Conservation (phyloP, 768 basidiomycete species). For the Candolleomyces eurysporus region DNA sequence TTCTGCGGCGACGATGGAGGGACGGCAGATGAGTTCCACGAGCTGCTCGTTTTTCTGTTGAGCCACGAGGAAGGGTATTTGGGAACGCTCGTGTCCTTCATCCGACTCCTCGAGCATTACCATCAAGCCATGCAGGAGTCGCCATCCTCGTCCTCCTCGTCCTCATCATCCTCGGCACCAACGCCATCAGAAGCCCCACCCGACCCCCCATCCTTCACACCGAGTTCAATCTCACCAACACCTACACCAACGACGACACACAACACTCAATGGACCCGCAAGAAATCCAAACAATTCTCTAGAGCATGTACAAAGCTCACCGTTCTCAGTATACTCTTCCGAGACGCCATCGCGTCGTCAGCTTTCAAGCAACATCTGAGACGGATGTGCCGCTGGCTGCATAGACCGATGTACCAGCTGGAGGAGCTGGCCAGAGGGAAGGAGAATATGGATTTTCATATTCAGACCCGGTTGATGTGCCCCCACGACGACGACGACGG, state of each 20-base stretch:
- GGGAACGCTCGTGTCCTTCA: not conserved
- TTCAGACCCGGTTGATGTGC: not conserved
- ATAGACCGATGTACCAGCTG: not conserved
- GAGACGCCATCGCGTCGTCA: not conserved
- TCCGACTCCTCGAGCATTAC: not conserved
- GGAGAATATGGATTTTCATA: not conserved
- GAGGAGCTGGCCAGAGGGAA: not conserved
- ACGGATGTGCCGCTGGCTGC: not conserved
- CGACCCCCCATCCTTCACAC: no score
- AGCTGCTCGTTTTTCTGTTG: not conserved
- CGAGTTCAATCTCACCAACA: no score
- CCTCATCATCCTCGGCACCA: no score
- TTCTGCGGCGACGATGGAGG: not conserved
- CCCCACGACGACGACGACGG: not conserved
- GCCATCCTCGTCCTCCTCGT: not conserved
- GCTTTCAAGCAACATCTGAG: not conserved
- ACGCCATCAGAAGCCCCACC: no score
- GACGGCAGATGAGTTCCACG: slow-evolving; percentile 1
- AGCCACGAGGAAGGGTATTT: not conserved
- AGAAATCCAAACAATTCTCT: slow-evolving; percentile 2
- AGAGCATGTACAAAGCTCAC: not conserved
- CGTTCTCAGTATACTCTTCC: not conserved
- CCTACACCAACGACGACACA: no score
- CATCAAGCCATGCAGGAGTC: not conserved
- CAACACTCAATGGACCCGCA: not conserved